Evolutionary conservation across 75 land plant species (phyloP), one percentile per base, ranked within the genome.

Genomic region (Adiantum capillusveneris): DNA sequence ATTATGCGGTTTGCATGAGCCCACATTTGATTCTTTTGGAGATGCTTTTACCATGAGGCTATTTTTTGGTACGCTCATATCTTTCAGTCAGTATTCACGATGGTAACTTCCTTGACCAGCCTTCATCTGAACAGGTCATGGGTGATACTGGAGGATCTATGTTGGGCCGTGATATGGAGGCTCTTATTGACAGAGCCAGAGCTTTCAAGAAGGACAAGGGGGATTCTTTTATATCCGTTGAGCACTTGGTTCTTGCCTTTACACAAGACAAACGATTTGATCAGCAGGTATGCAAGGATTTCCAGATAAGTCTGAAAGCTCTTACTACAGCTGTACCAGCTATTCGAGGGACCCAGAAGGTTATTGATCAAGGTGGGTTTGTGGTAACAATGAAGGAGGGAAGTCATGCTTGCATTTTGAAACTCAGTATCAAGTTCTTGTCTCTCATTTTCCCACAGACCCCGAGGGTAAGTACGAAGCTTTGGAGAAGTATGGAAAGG

Each of bases 401-500:
- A n/a, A n/a, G n/a, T n/a, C n/a, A n/a, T n/a, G n/a, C n/a, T n/a
- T n/a, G n/a, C n/a, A n/a, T n/a, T n/a, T n/a, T n/a, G n/a, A n/a
- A n/a, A n/a, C n/a, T n/a, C n/a, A n/a, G n/a, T n/a, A n/a, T n/a
- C n/a, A n/a, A 39, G 42, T 39, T 9, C 7, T 39, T 39, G 12
- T 39, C 13, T 39, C 42, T 39, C 13, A 39, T 39, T 39, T 39
- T 39, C 12, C 7, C n/a, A 29, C 70, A 92, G 97, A 84, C 66
- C 95, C 97, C 26, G 97, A 92, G 56, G 97, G 95, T 7, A 92
- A 80, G 62, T 92, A 92, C 58, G 84, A 88, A 67, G 94, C 95
- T 25, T 71, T 92, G 60, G 90, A 83, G 6, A 90, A 83, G 58
- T 93, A 89, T 75, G 98, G 98, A 14, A 83, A 75, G 77, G 98